Evolutionary conservation across 768 basidiomycete species (phyloP).

Genomic region (Mycena galopus): DNA sequence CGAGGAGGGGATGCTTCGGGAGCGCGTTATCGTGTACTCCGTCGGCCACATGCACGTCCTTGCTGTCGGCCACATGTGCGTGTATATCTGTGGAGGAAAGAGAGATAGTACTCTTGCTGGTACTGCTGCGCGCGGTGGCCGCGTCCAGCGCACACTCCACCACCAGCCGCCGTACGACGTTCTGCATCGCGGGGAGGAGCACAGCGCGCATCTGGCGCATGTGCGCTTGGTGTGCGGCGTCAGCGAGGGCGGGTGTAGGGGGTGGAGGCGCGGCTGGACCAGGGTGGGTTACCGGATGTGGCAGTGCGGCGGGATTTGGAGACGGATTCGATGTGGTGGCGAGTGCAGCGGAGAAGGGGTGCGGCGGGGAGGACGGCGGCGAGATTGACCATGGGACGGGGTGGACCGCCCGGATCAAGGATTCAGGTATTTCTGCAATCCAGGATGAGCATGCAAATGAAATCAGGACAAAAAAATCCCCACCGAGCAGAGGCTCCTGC

Average conservation of each 20-base stretch:
- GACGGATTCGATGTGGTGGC: not conserved
- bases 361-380: constrained; percentile 39
- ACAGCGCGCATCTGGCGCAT: constrained; percentile 71
- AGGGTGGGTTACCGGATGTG: constrained; percentile 36
- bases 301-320: constrained; percentile 19
- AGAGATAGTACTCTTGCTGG: no score
- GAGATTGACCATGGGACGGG: constrained; percentile 75
- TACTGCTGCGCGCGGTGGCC: no score
- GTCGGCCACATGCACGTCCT: constrained; percentile 19
- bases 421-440: no score
- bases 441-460: no score
- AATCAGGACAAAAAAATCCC: no score
- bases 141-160: constrained; percentile 69
- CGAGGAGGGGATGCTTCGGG: no score
- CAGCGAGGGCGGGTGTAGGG: constrained; percentile 54
- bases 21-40: no score
- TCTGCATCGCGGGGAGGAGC: constrained; percentile 74
- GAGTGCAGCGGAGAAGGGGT: constrained; percentile 34
- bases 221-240: constrained; percentile 58
- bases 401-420: constrained; percentile 49
- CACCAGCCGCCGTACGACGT: constrained; percentile 74
- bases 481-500: no score
- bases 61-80: no score
- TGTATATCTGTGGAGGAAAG: no score
- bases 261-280: constrained; percentile 67